These are phyloP conservation scores for Westerdykella ornata DNA, from an alignment of 2,329 filamentous ascomycete species.

Conservation along the genomic window DNA sequence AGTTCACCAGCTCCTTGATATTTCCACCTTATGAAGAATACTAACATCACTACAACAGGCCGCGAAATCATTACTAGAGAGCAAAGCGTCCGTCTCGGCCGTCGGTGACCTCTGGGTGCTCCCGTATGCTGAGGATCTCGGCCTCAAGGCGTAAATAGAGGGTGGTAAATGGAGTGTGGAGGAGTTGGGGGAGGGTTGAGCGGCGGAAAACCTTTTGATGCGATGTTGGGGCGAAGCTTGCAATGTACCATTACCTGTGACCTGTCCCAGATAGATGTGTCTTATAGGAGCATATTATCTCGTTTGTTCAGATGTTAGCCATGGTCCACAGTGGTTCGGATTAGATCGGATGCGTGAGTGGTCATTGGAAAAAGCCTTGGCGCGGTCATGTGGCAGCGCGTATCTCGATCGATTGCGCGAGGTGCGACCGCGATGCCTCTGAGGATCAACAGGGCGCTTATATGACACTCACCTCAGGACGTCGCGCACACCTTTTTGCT, in stretches of 20 bases:
- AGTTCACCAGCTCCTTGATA: constrained; percentile 34
- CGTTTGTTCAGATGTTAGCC: constrained; percentile 18
- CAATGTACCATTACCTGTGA: constrained; percentile 40
- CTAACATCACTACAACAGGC: constrained; percentile 49
- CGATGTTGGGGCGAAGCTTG: constrained; percentile 14
- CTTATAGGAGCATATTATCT: constrained; percentile 27
- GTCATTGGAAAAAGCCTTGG: too few relatives aligned
- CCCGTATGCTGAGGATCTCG: constrained; percentile 89
- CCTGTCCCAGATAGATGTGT: constrained; percentile 37
- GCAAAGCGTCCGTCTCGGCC: constrained; percentile 80
- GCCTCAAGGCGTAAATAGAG: constrained; percentile 77
- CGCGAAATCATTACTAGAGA: constrained; percentile 78
- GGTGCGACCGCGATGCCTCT: too few relatives aligned
- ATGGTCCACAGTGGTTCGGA: too few relatives aligned
- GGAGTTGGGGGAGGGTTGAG: constrained; percentile 11
- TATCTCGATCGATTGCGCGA: too few relatives aligned
- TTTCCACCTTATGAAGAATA: constrained; percentile 3
- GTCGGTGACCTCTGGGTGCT: constrained; percentile 89
- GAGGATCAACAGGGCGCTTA: too few relatives aligned
- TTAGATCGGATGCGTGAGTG: too few relatives aligned
- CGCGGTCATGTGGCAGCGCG: too few relatives aligned
- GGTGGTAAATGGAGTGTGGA: constrained; percentile 14
- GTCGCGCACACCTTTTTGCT: too few relatives aligned
- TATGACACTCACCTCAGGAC: too few relatives aligned
- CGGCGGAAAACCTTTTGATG: constrained; percentile 23